phyloP scores from a whole-genome alignment of 2,329 filamentous ascomycete species.

The Huntiella omanensis region DNA sequence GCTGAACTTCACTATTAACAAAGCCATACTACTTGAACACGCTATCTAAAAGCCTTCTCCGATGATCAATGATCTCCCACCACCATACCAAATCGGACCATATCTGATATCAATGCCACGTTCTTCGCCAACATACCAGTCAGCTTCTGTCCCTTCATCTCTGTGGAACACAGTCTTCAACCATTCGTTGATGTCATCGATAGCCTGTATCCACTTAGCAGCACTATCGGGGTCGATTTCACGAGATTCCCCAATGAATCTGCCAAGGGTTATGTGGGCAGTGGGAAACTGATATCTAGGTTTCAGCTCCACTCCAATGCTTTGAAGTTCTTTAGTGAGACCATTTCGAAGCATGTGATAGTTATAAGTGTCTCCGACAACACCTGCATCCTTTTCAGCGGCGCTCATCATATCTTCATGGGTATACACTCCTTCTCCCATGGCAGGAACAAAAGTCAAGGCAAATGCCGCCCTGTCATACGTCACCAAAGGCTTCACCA shows the following conservation, averaged over 20 bases:
- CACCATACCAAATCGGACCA: constrained; percentile 75
- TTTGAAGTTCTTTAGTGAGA: constrained; percentile 42
- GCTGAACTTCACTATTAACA: too few species aligned
- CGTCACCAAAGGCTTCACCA: constrained; percentile 66
- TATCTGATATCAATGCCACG: constrained; percentile 57
- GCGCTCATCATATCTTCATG: constrained; percentile 1
- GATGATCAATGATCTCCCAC: constrained; percentile 47
- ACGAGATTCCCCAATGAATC: constrained; percentile 39
- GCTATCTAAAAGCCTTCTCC: constrained; percentile 38
- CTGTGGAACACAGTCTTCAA: constrained; percentile 27
- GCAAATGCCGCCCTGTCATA: constrained; percentile 76
- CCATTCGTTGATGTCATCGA: constrained; percentile 64
- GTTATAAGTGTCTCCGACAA: constrained; percentile 47
- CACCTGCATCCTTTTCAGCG: constrained; percentile 14
- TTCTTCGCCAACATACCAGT: constrained; percentile 81
- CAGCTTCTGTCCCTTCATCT: constrained; percentile 48
- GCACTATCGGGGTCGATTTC: constrained; percentile 32
- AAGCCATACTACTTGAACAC: too few species aligned
- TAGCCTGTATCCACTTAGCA: constrained; percentile 46
- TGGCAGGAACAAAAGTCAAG: constrained; percentile 68
- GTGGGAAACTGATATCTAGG: constrained; percentile 68
- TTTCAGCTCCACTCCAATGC: constrained; percentile 43
- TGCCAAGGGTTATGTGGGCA: constrained; percentile 71
- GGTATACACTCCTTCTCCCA: constrained; percentile 32
- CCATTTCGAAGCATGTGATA: constrained; percentile 84